These are phyloP conservation scores for Yamadazyma aaseri DNA, from an alignment of 1,139 yeast genomes.

Conservation along the genomic window DNA sequence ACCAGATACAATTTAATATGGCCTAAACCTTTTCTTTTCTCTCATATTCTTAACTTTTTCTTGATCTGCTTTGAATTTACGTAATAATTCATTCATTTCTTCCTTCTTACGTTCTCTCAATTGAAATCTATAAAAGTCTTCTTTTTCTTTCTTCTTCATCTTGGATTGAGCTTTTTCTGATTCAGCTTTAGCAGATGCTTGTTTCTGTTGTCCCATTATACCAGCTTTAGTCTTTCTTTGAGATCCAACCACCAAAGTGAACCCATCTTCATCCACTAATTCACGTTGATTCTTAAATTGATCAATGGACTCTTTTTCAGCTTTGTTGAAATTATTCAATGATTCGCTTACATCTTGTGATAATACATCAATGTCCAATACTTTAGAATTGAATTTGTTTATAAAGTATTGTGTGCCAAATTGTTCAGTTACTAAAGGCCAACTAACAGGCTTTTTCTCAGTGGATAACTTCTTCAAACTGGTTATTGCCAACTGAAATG, in stretches of 20 bases:
- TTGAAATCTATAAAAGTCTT: conserved; percentile 95
- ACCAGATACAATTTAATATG: conserved; percentile 54
- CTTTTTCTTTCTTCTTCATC: conserved; percentile 76
- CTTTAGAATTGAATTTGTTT: conserved; percentile 25
- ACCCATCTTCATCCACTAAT: conserved; percentile 88
- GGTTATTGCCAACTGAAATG: conserved; percentile 63
- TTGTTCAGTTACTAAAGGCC: conserved; percentile 29
- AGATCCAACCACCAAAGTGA: conserved; percentile 83
- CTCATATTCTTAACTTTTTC: conserved; percentile 75
- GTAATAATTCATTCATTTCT: conserved; percentile 84
- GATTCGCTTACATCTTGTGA: conserved; percentile 54
- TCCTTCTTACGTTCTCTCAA: conserved; percentile 88
- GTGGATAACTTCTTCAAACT: conserved; percentile 52
- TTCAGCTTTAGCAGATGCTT: conserved; percentile 39
- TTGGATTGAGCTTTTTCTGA: conserved; percentile 48
- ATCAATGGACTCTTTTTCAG: conserved; percentile 65
- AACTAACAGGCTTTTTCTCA: conserved; percentile 21
- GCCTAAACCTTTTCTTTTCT: conserved; percentile 80
- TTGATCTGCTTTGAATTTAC: conserved; percentile 87
- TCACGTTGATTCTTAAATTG: conserved; percentile 55
- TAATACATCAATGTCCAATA: conserved; percentile 47
- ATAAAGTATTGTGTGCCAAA: conserved; percentile 33
- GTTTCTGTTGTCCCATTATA: conserved; percentile 55
- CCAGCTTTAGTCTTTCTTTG: conserved; percentile 79
- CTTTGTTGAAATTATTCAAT: conserved; percentile 65